phyloP scores from a whole-genome alignment of 2,329 filamentous ascomycete species.

The Arthroderma sp. region DNA sequence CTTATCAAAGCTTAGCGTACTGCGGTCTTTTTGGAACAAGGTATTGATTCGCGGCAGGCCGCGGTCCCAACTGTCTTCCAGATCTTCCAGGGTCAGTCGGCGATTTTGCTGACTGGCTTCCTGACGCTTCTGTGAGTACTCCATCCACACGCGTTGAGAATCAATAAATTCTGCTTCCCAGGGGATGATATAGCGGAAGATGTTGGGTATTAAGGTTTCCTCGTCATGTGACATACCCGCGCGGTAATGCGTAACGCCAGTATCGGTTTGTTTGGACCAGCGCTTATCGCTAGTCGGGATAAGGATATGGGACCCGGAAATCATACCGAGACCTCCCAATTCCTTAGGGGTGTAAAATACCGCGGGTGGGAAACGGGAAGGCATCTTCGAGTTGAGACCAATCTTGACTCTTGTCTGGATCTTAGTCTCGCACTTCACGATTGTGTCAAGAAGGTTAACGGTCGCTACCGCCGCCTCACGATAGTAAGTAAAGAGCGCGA shows the following conservation, averaged over 20 bases:
- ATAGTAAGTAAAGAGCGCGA: slow-evolving; percentile 96
- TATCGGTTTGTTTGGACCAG: slow-evolving; percentile 96
- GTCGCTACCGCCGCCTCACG: slow-evolving; percentile 95
- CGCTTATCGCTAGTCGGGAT: slow-evolving; percentile 96
- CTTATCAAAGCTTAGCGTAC: slow-evolving; percentile 95
- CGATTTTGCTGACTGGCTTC: slow-evolving; percentile 97
- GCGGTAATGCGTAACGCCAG: slow-evolving; percentile 90
- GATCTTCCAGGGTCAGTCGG: slow-evolving; percentile 81
- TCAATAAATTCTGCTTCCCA: slow-evolving; percentile 99
- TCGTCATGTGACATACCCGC: slow-evolving; percentile 97
- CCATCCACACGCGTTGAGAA: slow-evolving; percentile 96
- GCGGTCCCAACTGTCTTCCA: slow-evolving; percentile 97
- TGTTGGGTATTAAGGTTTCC: slow-evolving; percentile 95
- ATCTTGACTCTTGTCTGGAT: slow-evolving; percentile 99
- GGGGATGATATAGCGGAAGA: slow-evolving; percentile 97
- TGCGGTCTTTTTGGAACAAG: slow-evolving; percentile 95
- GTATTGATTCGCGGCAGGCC: slow-evolving; percentile 97
- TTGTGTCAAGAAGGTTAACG: slow-evolving; percentile 84
- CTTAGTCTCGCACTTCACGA: slow-evolving; percentile 99
- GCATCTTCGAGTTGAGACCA: slow-evolving; percentile 98
- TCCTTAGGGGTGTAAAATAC: slow-evolving; percentile 99
- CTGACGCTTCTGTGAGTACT: slow-evolving; percentile 94
- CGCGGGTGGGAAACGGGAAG: slow-evolving; percentile 90
- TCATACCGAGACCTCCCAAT: slow-evolving; percentile 93
- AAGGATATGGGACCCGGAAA: slow-evolving; percentile 93